These are phyloP conservation scores for Dendrocalamus sinicus DNA, from an alignment of 176 grass and related monocot species.

Conservation along the genomic window DNA sequence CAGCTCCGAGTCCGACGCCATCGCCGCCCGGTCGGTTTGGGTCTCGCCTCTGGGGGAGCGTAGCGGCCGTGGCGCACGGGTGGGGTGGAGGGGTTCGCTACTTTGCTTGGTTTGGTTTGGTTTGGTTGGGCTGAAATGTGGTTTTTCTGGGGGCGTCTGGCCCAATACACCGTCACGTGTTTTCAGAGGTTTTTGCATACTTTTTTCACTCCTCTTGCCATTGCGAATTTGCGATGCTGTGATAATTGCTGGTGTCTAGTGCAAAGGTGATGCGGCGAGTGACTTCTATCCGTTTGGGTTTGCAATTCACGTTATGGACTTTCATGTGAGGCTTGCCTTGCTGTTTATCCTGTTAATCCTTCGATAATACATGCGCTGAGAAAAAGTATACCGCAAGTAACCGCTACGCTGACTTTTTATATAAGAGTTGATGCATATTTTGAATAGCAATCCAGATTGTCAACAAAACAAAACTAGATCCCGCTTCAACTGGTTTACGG, in stretches of 20 bases:
- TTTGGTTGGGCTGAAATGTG: slow-evolving; percentile 55
- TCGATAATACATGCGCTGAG: too few species aligned
- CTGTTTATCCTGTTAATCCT: too few species aligned
- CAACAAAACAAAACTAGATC: too few species aligned
- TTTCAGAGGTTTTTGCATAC: background rate
- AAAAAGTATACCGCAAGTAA: too few species aligned
- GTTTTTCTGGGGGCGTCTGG: slow-evolving; percentile 24
- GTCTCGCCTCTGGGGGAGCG: slow-evolving; percentile 34
- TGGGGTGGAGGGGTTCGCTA: slow-evolving; percentile 16
- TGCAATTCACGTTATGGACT: too few species aligned
- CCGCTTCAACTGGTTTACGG: too few species aligned
- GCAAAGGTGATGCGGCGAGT: background rate
- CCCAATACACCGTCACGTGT: slow-evolving; percentile 44
- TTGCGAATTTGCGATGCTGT: background rate
- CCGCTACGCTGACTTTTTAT: too few species aligned
- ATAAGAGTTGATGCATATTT: too few species aligned
- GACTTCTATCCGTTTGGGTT: background rate
- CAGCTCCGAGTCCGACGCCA: slow-evolving; percentile 93
- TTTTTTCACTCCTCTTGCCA: background rate
- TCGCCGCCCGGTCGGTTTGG: slow-evolving; percentile 59
- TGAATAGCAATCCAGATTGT: too few species aligned
- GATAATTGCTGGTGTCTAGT: background rate
- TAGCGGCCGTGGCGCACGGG: slow-evolving; percentile 46
- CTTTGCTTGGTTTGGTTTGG: slow-evolving; percentile 52
- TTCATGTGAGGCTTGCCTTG: too few species aligned